Conservation (phyloP, 805 yeast genomes). For the Priceomyces fermenticarens region DNA sequence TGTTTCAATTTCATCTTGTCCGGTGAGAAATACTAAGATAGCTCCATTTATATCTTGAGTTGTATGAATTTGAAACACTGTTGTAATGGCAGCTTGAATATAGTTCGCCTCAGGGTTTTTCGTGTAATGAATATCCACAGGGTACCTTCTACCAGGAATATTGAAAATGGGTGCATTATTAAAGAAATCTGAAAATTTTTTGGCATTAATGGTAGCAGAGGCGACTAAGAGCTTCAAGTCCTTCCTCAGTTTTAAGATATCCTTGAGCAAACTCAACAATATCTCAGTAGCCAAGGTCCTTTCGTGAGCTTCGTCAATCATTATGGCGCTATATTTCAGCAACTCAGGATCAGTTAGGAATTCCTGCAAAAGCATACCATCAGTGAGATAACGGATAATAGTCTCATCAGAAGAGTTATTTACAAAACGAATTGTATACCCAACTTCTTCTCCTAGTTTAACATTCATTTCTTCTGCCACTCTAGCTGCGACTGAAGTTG, state of each 20-base stretch:
- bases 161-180: constrained; percentile 79
- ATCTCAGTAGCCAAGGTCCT: constrained; percentile 90
- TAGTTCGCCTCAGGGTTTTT: constrained; percentile 88
- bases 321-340: constrained; percentile 68
- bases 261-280: constrained; percentile 75
- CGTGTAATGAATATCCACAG: constrained; percentile 83
- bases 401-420: constrained; percentile 68
- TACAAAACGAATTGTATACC: constrained; percentile 86
- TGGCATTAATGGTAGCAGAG: constrained; percentile 93
- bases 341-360: constrained; percentile 73
- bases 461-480: constrained; percentile 89
- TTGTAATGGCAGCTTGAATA: constrained; percentile 82
- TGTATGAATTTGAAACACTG: constrained; percentile 82
- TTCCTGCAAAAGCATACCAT: constrained; percentile 91
- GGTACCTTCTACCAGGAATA: constrained; percentile 91
- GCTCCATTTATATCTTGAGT: constrained; percentile 72
- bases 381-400: constrained; percentile 84
- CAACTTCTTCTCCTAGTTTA: constrained; percentile 81
- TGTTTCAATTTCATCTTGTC: constrained; percentile 93
- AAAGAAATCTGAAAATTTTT: constrained; percentile 79
- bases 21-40: constrained; percentile 85
- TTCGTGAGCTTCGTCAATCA: constrained; percentile 98
- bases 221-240: constrained; percentile 78
- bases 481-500: constrained; percentile 83
- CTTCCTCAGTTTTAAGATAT: constrained; percentile 56